Evolutionary conservation across 192 early-diverging fungal genomes (phyloP), one percentile per base, ranked within the genome.

Genomic region (Spizellomyces sp.): DNA sequence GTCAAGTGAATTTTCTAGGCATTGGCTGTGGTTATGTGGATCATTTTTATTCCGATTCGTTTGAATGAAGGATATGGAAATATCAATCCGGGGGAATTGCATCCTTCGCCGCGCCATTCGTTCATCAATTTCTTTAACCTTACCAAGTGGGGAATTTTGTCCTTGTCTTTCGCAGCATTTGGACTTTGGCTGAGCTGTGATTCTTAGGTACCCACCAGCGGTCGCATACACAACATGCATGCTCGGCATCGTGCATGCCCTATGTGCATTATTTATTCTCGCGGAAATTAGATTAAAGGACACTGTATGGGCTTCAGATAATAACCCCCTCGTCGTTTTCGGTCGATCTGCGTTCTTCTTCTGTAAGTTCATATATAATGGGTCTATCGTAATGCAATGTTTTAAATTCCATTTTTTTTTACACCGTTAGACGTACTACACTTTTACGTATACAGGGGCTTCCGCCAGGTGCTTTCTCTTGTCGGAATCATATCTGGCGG

Each of bases 121-220:
- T 56, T 75, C 36, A 78, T 81, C 52, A 68, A 65, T 19, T 81
- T 81, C 67, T 73, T 81, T 56, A 81, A 81, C 61, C 71, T 78
- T 47, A 75, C 71, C 15, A 81, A 81, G 66, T 71, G 17, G 6
- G 70, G 58, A 5, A 9, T 71, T 14, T 22, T 27, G 47, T 45
- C 14, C 0, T 12, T 21, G 17, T 9, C 54, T 54, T n/a, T 19
- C 66, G 2, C 8, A 58, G 12, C 12, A 62, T 14, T 41, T 58
- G 66, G 27, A 36, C 27, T 58, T 58, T 5, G n/a, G 19, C 21
- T 57, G 8, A 21, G 17, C 64, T 27, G 27, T n/a, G 4, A 9
- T 22, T 48, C 41, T 14, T 50, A 71, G 70, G 43, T 81, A 81
- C 58, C 80, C 80, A 6, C 80, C 80, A 21, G 50, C 55, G 6